Percentiles rank a stretch among this genome's conserved stretches.
These are phyloP conservation scores for Penicillium sp. DNA, from an alignment of 2,329 filamentous ascomycete genomes.

Conservation along the genomic window DNA sequence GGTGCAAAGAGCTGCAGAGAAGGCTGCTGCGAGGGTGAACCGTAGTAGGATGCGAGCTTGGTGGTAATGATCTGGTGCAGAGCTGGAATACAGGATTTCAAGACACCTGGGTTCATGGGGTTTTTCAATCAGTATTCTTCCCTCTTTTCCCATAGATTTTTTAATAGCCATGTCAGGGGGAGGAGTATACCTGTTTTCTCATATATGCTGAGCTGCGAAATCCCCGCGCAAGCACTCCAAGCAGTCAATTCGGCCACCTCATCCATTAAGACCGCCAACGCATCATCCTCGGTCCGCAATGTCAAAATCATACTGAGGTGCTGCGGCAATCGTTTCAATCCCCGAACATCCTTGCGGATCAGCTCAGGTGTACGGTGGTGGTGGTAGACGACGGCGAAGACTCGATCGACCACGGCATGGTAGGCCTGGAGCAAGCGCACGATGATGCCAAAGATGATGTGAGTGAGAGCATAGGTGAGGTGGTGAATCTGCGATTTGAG, in stretches of 20 bases:
- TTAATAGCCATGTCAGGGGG: not conserved
- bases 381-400: conserved; percentile 83
- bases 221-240: conserved; percentile 88
- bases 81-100: conserved; percentile 86
- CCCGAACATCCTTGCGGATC: conserved; percentile 81
- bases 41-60: conserved; percentile 86
- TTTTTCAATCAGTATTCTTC: conserved; percentile 3
- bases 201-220: conserved; percentile 84
- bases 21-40: conserved; percentile 63
- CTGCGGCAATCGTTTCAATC: conserved; percentile 70
- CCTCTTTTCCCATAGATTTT: not conserved
- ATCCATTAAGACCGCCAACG: conserved; percentile 79
- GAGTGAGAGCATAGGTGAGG: conserved; percentile 51
- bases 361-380: conserved; percentile 94
- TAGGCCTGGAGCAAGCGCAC: conserved; percentile 78
- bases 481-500: conserved; percentile 46
- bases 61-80: conserved; percentile 75
- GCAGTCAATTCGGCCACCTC: conserved; percentile 89
- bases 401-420: conserved; percentile 72
- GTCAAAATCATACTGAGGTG: conserved; percentile 86
- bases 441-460: conserved; percentile 83
- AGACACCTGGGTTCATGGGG: conserved; percentile 59
- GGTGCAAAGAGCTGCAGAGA: conserved; percentile 71
- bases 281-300: conserved; percentile 68
- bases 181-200: conserved; percentile 72